phyloP scores from a whole-genome alignment of 2,329 filamentous ascomycete species.

The Sporothrix brunneoviolacea region DNA sequence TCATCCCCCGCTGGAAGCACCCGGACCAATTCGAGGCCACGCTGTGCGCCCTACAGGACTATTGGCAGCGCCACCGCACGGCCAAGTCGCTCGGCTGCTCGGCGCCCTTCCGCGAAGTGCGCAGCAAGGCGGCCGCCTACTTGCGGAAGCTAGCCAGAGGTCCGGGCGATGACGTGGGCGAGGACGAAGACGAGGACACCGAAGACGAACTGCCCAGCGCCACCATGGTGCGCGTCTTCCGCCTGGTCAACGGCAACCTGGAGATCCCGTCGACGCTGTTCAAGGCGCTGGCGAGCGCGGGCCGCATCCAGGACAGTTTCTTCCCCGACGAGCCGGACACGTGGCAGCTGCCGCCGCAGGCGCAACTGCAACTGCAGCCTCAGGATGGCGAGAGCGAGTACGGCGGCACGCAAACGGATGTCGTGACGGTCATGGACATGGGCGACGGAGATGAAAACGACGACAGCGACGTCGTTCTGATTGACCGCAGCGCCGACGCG shows the following conservation, averaged over 20 bases:
- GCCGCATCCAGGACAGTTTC: slow-evolving; percentile 14
- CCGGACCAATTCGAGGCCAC: slow-evolving; percentile 6
- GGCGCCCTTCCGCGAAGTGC: slow-evolving; percentile 9
- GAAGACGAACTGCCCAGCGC: slow-evolving; percentile 1
- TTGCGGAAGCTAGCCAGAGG: slow-evolving; percentile 4
- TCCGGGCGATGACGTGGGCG: neutral
- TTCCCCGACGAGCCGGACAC: slow-evolving; percentile 15
- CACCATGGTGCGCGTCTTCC: slow-evolving; percentile 12
- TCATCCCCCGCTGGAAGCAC: slow-evolving; percentile 10
- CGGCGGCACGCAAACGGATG: no score
- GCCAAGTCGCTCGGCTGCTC: slow-evolving; percentile 6
- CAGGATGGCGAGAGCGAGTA: no score
- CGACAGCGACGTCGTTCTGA: neutral
- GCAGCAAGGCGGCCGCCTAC: slow-evolving; percentile 3
- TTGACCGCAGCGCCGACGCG: neutral
- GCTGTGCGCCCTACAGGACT: slow-evolving; percentile 7
- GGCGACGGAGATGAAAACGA: neutral
- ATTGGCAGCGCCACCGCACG: slow-evolving; percentile 10
- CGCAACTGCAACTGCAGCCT: no score
- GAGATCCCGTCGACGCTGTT: slow-evolving; percentile 14
- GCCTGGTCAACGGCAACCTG: slow-evolving; percentile 17
- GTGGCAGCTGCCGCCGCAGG: neutral
- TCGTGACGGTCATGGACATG: neutral
- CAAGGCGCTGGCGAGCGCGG: slow-evolving; percentile 13
- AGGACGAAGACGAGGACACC: neutral